phyloP scores from a whole-genome alignment of 2,329 filamentous ascomycete species.

The Trichophyton simii region DNA sequence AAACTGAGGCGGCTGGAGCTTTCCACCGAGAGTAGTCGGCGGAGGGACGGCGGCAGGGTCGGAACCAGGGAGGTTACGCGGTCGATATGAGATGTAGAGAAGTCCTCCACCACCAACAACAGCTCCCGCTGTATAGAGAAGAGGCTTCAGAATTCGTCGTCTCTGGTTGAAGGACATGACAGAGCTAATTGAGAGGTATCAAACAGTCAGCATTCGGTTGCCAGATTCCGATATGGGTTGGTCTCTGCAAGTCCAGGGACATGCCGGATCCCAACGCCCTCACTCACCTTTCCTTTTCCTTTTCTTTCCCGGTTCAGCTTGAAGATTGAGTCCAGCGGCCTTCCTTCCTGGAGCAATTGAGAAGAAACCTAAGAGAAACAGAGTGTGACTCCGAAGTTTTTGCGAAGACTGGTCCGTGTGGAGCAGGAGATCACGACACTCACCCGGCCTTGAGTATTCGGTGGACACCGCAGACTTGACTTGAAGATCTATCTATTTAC shows the following conservation, averaged over 20 bases:
- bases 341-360: not conserved
- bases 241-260: not conserved
- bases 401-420: not conserved
- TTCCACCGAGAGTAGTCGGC: constrained; percentile 48
- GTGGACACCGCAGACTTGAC: not conserved
- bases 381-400: not conserved
- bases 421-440: not conserved
- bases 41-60: constrained; percentile 51
- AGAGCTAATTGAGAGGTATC: not conserved
- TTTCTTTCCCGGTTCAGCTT: not conserved
- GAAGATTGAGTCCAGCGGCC: not conserved
- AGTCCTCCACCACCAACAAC: constrained; percentile 42
- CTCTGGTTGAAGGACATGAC: constrained; percentile 30
- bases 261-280: not conserved
- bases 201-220: not conserved
- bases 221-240: no score
- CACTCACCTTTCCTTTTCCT: not conserved
- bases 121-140: constrained; percentile 48
- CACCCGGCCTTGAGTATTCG: no score
- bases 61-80: constrained; percentile 51
- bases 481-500: not conserved
- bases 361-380: no score
- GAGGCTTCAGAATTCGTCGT: constrained; percentile 42
- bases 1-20: constrained; percentile 43
- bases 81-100: constrained; percentile 51